Conservation (phyloP, 805 yeast species). For the Spathaspora girioi region DNA sequence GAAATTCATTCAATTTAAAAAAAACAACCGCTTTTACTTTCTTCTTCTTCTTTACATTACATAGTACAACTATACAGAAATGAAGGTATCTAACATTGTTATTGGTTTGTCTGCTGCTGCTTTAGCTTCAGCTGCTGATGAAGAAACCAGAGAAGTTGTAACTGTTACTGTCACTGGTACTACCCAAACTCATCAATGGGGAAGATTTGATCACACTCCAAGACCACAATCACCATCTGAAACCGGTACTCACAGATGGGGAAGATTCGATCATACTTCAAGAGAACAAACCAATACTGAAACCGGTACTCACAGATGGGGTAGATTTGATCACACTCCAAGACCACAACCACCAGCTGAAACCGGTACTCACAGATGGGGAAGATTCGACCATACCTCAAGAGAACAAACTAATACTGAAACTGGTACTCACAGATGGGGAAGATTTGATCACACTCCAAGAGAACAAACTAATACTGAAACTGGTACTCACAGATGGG, state of each 20-base stretch:
- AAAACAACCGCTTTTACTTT: background rate
- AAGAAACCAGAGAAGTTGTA: constrained; percentile 16
- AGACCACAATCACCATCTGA: constrained; percentile 19
- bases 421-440: constrained; percentile 49
- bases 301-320: constrained; percentile 26
- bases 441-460: constrained; percentile 50
- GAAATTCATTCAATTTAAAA: constrained; percentile 1
- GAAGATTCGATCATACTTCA: too few species aligned
- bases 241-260: constrained; percentile 3
- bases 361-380: constrained; percentile 49
- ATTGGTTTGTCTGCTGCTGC: constrained; percentile 38
- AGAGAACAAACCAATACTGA: too few species aligned
- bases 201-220: constrained; percentile 50
- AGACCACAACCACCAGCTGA: constrained; percentile 3
- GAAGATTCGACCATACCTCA: constrained; percentile 50
- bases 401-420: constrained; percentile 17
- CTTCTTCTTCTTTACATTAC: background rate
- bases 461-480: constrained; percentile 17
- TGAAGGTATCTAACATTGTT: constrained; percentile 44
- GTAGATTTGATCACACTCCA: constrained; percentile 37
- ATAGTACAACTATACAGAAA: constrained; percentile 9
- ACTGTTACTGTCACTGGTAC: constrained; percentile 32
- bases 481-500: constrained; percentile 30
- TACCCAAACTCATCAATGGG: constrained; percentile 48
- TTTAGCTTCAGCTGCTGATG: constrained; percentile 17